Base-by-base conservation (phyloP, 1,284 basidiomycete species). In the Bondarzewia mesenterica region DNA sequence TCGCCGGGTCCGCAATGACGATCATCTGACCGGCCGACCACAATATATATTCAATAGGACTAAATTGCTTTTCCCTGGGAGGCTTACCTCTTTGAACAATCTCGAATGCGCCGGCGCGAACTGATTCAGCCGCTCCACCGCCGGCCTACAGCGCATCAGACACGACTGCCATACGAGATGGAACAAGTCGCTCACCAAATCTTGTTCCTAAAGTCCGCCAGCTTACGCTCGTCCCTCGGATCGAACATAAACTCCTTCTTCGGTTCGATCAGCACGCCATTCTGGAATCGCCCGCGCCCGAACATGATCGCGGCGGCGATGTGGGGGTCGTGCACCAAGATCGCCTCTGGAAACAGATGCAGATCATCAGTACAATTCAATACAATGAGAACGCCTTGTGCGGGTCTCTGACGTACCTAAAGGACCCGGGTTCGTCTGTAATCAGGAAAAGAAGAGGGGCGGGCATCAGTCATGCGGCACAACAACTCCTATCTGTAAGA, bases 261-360 rank as follows among this genome's bases (percentile, higher is more conserved):
- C 1, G 69, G 65, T 22, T 71, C 59, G 22, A 73, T 59, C 15
- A 71, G 54, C 26, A 71, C 49, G 2, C 71, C 70, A 20, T 62
- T 62, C 29, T 67, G 63, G 46, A 64, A 63, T 39, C 64, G 58
- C 35, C 62, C 69, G 2, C 67, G 59, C 7, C 71, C 72, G 52
- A 72, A 73, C 50, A 73, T 63, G 27, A 71, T 47, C 14, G 63
- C 60, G 8, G 52, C 42, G 12, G 57, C 38, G n/a, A 70, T 52
- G 32, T 59, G 52, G 1, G 64, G 59, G 46, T 66, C 58, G 6
- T 57, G 57, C 7, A 55, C 52, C 26, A 68, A 57, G 18, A 67
- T 63, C 6, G 43, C 54, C 51, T 66, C 64, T 64, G 37, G 10
- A 40, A 8, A 40, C 7, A 40, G 38, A 20, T 10, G 38, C 12